A percentile compares a stretch with the other conserved stretches of the same genome.
These are phyloP conservation scores for Thelephora ganbajun DNA, from an alignment of 768 basidiomycete genomes.

Conservation along the genomic window DNA sequence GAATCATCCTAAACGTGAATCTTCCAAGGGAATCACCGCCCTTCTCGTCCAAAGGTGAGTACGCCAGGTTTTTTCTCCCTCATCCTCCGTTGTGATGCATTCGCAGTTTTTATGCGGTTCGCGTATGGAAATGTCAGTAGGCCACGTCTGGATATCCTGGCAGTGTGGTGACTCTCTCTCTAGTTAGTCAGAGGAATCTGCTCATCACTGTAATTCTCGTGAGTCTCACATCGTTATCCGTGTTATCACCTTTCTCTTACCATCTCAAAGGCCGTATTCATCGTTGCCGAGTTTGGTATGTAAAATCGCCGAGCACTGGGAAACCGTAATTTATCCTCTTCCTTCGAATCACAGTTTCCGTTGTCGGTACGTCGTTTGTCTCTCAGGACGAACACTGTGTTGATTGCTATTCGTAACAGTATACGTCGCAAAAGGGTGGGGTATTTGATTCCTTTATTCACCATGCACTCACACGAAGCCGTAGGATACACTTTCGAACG, in stretches of 20 bases:
- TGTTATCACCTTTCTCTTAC: conserved; percentile 19
- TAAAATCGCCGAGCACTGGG: not conserved
- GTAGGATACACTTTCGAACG: not conserved
- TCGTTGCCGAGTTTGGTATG: conserved; percentile 38
- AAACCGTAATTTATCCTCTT: not conserved
- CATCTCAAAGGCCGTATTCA: conserved; percentile 26
- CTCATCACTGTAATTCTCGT: no score
- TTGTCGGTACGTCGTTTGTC: not conserved
- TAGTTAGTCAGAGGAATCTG: not conserved
- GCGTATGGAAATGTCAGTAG: conserved; percentile 10
- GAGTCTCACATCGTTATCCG: not conserved
- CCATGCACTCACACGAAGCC: no score
- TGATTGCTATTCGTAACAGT: no score
- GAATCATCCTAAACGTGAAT: not conserved
- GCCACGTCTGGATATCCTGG: not conserved
- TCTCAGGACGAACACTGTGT: not conserved
- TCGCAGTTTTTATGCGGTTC: conserved; percentile 8
- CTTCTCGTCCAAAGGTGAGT: conserved; percentile 39
- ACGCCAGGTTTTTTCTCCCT: conserved; percentile 25
- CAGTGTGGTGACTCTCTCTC: not conserved
- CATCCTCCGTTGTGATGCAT: conserved; percentile 24
- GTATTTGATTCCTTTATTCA: no score
- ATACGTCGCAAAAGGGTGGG: no score
- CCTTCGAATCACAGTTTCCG: conserved; percentile 1
- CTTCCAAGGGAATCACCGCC: conserved; percentile 33